A percentile compares a stretch with the other conserved stretches of the same genome.
phyloP scores from a whole-genome alignment of 2,329 filamentous ascomycete genomes.

The Thelonectria discophora region DNA sequence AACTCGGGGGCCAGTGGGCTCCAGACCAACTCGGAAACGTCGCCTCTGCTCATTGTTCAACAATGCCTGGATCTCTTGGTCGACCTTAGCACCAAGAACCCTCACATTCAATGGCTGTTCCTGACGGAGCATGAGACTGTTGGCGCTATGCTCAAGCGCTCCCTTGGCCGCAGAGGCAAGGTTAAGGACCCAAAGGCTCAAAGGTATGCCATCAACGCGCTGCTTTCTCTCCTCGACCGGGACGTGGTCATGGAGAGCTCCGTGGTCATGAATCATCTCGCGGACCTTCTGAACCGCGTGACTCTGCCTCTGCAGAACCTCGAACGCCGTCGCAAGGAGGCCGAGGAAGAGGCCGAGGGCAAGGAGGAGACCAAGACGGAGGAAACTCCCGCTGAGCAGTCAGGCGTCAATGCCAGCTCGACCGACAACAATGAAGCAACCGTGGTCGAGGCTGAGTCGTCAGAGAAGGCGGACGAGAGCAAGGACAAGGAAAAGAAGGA shows the following conservation, averaged over 20 bases:
- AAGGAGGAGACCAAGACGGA: constrained; percentile 47
- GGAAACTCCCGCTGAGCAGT: constrained; percentile 30
- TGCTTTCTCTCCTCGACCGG: constrained; percentile 89
- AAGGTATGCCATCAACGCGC: constrained; percentile 90
- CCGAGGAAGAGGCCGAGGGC: constrained; percentile 63
- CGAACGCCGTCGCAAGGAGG: constrained; percentile 83
- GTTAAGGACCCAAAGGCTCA: constrained; percentile 83
- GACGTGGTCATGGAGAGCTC: constrained; percentile 96
- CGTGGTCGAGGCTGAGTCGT: constrained; percentile 41
- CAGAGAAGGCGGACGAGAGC: constrained; percentile 39
- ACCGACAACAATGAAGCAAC: constrained; percentile 30
- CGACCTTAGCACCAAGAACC: constrained; percentile 84
- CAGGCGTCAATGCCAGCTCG: constrained; percentile 47
- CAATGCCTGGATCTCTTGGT: constrained; percentile 90
- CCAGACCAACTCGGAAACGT: constrained; percentile 82
- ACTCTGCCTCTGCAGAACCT: constrained; percentile 85
- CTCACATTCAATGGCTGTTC: constrained; percentile 90
- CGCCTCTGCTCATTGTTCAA: constrained; percentile 93
- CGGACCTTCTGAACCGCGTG: constrained; percentile 85
- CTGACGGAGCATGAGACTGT: constrained; percentile 89
- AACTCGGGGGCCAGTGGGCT: constrained; percentile 52
- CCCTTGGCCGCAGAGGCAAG: constrained; percentile 84
- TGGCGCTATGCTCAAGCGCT: constrained; percentile 78
- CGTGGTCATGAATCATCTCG: constrained; percentile 94
- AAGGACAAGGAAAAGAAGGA: constrained; percentile 52